Conservation (phyloP, 2,329 filamentous ascomycete species). For the Thyridium curvatum region DNA sequence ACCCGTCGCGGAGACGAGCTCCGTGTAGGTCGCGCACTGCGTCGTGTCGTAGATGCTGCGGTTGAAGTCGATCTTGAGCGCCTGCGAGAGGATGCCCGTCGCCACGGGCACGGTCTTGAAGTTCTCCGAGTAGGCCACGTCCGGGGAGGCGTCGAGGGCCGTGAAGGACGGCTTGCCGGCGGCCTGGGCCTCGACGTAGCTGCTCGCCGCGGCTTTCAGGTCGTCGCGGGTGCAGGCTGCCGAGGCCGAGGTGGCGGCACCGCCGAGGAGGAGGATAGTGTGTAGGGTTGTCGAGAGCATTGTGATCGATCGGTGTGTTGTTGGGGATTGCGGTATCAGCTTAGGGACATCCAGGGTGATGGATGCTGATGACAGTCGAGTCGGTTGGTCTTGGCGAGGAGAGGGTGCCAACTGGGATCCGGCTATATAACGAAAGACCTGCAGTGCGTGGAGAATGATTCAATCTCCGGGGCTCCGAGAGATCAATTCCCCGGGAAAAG, state of each 20-base stretch:
- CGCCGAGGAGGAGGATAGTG: not conserved
- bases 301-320: no score
- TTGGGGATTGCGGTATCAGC: no score
- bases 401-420: no score
- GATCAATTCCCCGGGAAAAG: no score
- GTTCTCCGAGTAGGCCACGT: constrained; percentile 9
- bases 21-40: constrained; percentile 31
- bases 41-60: constrained; percentile 24
- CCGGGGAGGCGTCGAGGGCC: constrained; percentile 4
- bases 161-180: constrained; percentile 6
- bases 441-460: no score
- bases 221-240: constrained; percentile 6
- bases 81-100: constrained; percentile 17
- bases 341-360: no score
- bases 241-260: not conserved
- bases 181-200: constrained; percentile 7
- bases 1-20: constrained; percentile 24
- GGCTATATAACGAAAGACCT: no score
- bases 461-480: no score
- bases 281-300: no score
- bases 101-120: constrained; percentile 11
- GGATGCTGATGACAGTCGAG: no score
- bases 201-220: constrained; percentile 4
- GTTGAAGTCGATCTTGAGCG: constrained; percentile 23
- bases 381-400: no score